These are phyloP conservation scores for Zymoseptoria tritici DNA, from an alignment of 2,329 filamentous ascomycete species.

Conservation along the genomic window DNA sequence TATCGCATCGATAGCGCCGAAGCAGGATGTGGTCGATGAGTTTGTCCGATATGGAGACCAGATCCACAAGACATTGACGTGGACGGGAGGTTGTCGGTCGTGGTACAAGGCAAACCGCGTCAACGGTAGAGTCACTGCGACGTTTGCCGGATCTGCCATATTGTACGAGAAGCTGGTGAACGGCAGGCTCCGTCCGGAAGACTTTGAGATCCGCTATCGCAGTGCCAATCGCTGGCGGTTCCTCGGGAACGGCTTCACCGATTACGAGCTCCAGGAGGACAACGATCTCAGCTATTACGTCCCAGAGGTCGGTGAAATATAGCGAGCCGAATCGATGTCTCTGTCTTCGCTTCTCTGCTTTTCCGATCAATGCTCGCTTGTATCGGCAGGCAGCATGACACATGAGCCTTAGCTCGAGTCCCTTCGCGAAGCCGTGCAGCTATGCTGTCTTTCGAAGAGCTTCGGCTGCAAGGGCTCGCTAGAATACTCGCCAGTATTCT, in stretches of 20 bases:
- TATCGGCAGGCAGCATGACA: too few relatives aligned
- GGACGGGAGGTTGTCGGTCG: constrained; percentile 10
- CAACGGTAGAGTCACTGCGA: constrained; percentile 15
- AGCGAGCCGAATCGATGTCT: neutral
- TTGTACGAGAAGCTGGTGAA: constrained; percentile 22
- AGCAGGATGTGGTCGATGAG: constrained; percentile 20
- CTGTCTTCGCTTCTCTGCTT: too few relatives aligned
- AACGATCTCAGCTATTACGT: constrained; percentile 10
- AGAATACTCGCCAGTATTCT: neutral
- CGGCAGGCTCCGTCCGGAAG: constrained; percentile 37
- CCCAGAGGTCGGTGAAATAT: neutral
- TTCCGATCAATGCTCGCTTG: too few relatives aligned
- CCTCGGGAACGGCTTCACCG: constrained; percentile 38
- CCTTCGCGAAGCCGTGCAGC: neutral
- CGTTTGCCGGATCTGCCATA: constrained; percentile 21
- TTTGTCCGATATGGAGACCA: constrained; percentile 30
- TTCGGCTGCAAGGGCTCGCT: neutral
- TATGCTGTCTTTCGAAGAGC: neutral
- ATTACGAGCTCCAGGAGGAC: constrained; percentile 6
- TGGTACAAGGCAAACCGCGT: constrained; percentile 23
- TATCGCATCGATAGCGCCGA: constrained; percentile 16
- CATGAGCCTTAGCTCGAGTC: too few relatives aligned
- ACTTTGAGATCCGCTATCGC: constrained; percentile 42
- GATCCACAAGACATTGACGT: constrained; percentile 34
- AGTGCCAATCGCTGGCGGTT: constrained; percentile 39